Conservation (phyloP, 2,329 filamentous ascomycete genomes). For the Coleophoma cylindrospora region DNA sequence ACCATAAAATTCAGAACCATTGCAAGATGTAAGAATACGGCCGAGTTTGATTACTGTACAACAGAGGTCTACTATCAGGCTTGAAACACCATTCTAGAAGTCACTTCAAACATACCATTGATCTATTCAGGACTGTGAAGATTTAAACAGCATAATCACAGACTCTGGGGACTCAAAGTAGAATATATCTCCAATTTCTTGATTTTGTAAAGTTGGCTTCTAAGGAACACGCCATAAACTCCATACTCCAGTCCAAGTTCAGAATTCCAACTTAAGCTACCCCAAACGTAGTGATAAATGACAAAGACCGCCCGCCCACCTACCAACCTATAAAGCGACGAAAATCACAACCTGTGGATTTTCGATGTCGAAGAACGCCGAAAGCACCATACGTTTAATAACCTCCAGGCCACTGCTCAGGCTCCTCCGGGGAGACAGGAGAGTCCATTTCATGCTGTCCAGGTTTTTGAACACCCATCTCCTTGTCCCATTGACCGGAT, state of each 20-base stretch:
- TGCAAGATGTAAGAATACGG: too few relatives aligned
- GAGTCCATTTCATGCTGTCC: not conserved
- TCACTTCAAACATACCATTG: not conserved
- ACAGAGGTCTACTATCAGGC: too few relatives aligned
- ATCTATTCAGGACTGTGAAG: not conserved
- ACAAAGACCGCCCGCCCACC: too few relatives aligned
- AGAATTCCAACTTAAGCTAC: not conserved
- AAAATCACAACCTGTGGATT: too few relatives aligned
- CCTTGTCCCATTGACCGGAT: not conserved
- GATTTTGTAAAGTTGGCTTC: not conserved
- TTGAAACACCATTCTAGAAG: too few relatives aligned
- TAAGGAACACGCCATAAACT: not conserved
- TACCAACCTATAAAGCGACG: too few relatives aligned
- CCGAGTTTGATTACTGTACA: too few relatives aligned
- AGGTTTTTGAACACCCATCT: not conserved
- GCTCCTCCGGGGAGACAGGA: not conserved
- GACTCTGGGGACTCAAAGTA: not conserved
- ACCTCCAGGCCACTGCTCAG: constrained; percentile 17
- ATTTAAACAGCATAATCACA: too few relatives aligned
- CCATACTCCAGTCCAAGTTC: not conserved
- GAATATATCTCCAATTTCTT: not conserved
- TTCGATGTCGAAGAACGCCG: not conserved
- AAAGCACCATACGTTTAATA: constrained; percentile 6
- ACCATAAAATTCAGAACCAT: too few relatives aligned
- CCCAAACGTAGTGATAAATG: not conserved